phyloP scores from a whole-genome alignment of 2,329 filamentous ascomycete species.

The Chaetothyriales sp. region DNA sequence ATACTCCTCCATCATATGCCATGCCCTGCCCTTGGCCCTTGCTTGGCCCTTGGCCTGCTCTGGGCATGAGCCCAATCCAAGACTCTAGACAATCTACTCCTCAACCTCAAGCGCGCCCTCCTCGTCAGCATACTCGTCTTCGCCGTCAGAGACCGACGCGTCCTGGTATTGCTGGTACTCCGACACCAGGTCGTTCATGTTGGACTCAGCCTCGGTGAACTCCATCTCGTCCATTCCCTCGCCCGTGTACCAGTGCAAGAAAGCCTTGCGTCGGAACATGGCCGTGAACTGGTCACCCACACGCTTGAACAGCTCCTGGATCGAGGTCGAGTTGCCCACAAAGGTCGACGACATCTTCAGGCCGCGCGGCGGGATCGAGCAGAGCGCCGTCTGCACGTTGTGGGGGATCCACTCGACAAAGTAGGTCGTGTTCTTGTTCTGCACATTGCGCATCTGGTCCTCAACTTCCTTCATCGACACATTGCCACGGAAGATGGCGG shows the following conservation, averaged over 20 bases:
- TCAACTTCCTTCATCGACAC: conserved; percentile 99
- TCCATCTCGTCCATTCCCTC: conserved; percentile 99
- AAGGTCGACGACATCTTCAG: conserved; percentile 99
- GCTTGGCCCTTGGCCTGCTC: background rate
- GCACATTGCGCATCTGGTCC: conserved; percentile 99
- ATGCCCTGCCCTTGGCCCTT: too few relatives aligned
- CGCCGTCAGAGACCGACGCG: conserved; percentile 89
- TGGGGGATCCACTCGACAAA: conserved; percentile 99
- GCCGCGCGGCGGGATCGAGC: conserved; percentile 93
- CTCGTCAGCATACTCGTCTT: conserved; percentile 59
- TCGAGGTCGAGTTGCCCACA: conserved; percentile 97
- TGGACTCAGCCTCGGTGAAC: conserved; percentile 99
- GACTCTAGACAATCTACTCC: background rate
- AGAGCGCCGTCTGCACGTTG: conserved; percentile 98
- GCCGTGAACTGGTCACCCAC: conserved; percentile 98
- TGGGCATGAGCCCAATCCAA: background rate
- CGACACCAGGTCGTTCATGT: conserved; percentile 99
- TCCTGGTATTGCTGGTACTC: conserved; percentile 99
- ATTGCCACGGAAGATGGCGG: conserved; percentile 98
- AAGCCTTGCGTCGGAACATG: conserved; percentile 99
- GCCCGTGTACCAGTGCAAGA: conserved; percentile 99
- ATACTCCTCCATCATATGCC: too few relatives aligned
- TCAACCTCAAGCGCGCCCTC: background rate
- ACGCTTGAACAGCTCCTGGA: conserved; percentile 99
- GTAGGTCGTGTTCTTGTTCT: conserved; percentile 99